These are phyloP conservation scores for Aspergillus diversus DNA, from an alignment of 495 filamentous ascomycete species.

Conservation along the genomic window DNA sequence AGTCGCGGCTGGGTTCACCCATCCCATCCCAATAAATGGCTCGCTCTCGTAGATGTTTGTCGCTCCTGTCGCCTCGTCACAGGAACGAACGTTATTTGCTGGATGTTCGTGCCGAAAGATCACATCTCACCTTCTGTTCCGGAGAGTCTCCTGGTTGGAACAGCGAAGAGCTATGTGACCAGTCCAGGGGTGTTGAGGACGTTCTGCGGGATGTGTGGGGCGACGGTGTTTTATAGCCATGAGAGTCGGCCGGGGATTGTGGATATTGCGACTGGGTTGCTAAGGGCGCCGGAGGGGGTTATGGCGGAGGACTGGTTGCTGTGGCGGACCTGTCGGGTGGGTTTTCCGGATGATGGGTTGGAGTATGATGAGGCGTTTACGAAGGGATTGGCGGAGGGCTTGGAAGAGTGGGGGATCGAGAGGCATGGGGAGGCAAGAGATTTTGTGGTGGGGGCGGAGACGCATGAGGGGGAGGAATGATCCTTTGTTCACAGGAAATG, in stretches of 20 bases:
- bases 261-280: slow-evolving; percentile 54
- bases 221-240: slow-evolving; percentile 51
- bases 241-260: slow-evolving; percentile 48
- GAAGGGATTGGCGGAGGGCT: slow-evolving; percentile 33
- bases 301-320: slow-evolving; percentile 50
- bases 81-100: slow-evolving; percentile 51
- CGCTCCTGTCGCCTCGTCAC: slow-evolving; percentile 52
- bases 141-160: slow-evolving; percentile 44
- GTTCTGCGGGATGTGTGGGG: slow-evolving; percentile 58
- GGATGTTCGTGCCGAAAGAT: slow-evolving; percentile 43
- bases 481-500: too few species aligned
- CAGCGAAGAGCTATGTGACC: slow-evolving; percentile 43
- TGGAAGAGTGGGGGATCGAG: slow-evolving; percentile 32
- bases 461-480: neutral
- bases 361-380: slow-evolving; percentile 36
- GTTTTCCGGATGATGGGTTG: slow-evolving; percentile 35
- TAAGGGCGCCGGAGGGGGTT: slow-evolving; percentile 50
- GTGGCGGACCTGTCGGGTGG: slow-evolving; percentile 35
- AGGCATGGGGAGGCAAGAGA: slow-evolving; percentile 13
- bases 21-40: slow-evolving; percentile 40
- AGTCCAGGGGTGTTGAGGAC: slow-evolving; percentile 31
- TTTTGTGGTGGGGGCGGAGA: slow-evolving; percentile 15
- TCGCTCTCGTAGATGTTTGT: slow-evolving; percentile 50
- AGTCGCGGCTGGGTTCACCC: slow-evolving; percentile 47
- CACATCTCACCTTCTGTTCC: slow-evolving; percentile 27